Conservation (phyloP, 495 filamentous ascomycete species). For the Daldinia grandis region DNA sequence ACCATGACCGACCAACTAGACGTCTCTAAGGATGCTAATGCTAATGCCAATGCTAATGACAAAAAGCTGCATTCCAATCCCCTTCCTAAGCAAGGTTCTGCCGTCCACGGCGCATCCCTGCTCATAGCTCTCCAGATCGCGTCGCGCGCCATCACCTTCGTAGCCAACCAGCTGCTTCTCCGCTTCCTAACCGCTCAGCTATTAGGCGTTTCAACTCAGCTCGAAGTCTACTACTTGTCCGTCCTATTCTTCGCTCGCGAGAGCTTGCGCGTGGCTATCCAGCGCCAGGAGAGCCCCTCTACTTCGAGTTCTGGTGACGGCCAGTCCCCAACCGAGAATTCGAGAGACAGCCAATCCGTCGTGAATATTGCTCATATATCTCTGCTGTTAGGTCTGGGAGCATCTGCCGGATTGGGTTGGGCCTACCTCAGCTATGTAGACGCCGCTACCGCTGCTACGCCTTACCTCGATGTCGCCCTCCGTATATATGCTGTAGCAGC, state of each 20-base stretch:
- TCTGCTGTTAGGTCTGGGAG: conserved; percentile 70
- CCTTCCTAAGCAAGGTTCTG: conserved; percentile 41
- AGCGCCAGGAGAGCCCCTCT: conserved; percentile 68
- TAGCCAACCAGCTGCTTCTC: conserved; percentile 87
- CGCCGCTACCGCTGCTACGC: conserved; percentile 57
- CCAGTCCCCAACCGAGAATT: conserved; percentile 36
- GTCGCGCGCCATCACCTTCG: conserved; percentile 87
- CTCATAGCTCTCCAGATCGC: conserved; percentile 85
- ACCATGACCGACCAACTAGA: background rate
- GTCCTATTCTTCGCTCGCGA: conserved; percentile 93
- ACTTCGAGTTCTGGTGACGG: conserved; percentile 8
- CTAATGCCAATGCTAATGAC: conserved; percentile 9
- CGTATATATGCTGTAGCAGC: conserved; percentile 77
- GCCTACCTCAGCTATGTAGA: conserved; percentile 70
- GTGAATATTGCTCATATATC: conserved; percentile 89
- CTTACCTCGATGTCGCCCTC: conserved; percentile 70
- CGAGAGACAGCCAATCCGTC: conserved; percentile 66
- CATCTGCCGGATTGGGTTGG: conserved; percentile 66
- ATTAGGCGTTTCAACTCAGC: conserved; percentile 83
- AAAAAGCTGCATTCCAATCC: background rate
- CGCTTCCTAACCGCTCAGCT: conserved; percentile 84
- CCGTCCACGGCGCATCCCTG: conserved; percentile 73
- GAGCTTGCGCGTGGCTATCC: conserved; percentile 82
- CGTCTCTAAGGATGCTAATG: background rate
- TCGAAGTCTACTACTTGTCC: conserved; percentile 88